Percentiles rank a stretch among this genome's conserved stretches.
Conservation (phyloP, 306 rosid genomes). For the Luffa aegyptiaca region DNA sequence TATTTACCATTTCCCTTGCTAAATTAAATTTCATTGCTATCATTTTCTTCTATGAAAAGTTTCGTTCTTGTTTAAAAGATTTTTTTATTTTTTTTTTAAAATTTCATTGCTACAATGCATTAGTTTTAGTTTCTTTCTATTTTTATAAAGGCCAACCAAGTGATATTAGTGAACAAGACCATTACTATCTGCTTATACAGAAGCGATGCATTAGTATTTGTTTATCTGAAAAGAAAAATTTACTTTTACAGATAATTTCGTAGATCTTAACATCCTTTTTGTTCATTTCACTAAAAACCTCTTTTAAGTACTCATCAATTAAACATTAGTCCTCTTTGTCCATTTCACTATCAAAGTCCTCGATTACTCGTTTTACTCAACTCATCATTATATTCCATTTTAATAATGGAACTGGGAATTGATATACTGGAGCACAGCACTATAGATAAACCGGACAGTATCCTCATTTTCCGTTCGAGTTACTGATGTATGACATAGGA, state of each 20-base stretch:
- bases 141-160: not conserved
- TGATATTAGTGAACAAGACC: not conserved
- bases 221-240: not conserved
- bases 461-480: not conserved
- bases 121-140: not conserved
- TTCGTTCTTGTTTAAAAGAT: no score
- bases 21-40: constrained; percentile 17
- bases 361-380: no score
- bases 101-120: constrained; percentile 17
- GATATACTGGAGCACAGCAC: not conserved
- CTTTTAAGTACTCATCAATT: not conserved
- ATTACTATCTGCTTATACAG: not conserved
- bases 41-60: no score
- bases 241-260: not conserved
- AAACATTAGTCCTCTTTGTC: no score
- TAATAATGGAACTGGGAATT: not conserved
- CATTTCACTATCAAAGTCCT: no score
- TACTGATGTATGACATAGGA: not conserved
- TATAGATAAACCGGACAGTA: not conserved
- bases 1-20: constrained; percentile 20
- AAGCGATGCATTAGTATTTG: not conserved
- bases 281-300: not conserved
- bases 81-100: not conserved
- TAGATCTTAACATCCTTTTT: not conserved
- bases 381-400: not conserved